Evolutionary conservation across 2,329 filamentous ascomycete genomes (phyloP), one percentile per base, ranked within the genome.

Genomic region (Neonectria neomacrospora): DNA sequence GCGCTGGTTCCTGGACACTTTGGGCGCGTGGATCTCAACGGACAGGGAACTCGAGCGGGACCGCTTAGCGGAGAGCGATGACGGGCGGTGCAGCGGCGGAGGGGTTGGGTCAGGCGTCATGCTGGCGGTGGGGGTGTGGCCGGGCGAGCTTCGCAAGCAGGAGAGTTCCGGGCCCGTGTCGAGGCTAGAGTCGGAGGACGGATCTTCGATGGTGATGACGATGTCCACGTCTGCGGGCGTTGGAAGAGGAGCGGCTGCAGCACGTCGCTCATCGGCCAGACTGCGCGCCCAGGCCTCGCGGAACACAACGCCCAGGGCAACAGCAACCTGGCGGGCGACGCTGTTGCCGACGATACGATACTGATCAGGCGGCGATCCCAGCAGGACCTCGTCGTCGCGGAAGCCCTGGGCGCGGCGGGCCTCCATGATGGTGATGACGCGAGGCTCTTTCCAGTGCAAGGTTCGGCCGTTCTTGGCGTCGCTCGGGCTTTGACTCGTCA

Each of bases 281-380:
- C 70, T 78, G 50, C 71, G 61, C 2, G 58, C 69, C 74, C 76
- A 78, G 0, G 90, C 90, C 64, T 90, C 83, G 8, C 89, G 81
- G 12, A 94, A 78, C 10, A 83, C 80, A 5, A 91, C 71, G 0
- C 92, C 92, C 1, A 94, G 74, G 0, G 88, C 87, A 18, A 93
- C 76, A 0, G 91, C 86, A 1, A 92, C 85, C 23, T 87, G 85
- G 9, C 91, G 81, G 3, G 91, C 87, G 0, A 96, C 92, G 28
- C 89, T 92, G 75, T 96, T 96, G 0, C 93, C 93, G 0, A 94
- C 81, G 20, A 92, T 86, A 58, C 83, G 85, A 79, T 86, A 89
- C 72, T 92, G 89, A 1, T 88, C 79, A 0, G 39, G 10, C 0
- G 83, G 75, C 0, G 57, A 71, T 0, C 92, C 92, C 1, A 94